Conservation (phyloP, 208 protist genomes). For the Trypanosoma caninum region DNA sequence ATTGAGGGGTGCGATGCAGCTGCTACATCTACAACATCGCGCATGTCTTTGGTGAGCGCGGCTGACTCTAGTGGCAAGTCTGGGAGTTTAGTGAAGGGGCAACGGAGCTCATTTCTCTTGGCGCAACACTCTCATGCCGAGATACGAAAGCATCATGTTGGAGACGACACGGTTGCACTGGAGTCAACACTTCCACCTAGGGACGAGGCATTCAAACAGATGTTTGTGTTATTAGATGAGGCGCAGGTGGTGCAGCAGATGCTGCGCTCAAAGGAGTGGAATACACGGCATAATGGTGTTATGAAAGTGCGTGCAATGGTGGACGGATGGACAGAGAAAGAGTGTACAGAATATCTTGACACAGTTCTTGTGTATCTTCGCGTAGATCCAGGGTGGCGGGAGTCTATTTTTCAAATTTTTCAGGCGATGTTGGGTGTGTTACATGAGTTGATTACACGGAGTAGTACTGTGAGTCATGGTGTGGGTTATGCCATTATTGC, state of each 20-base stretch:
- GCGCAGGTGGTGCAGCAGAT: conserved; percentile 51
- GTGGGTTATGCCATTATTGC: conserved; percentile 68
- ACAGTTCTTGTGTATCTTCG: conserved; percentile 65
- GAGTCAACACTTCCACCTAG: conserved; percentile 71
- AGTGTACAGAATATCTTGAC: conserved; percentile 46
- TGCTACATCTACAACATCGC: neutral
- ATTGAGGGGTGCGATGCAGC: conserved; percentile 4
- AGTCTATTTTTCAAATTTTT: conserved; percentile 82
- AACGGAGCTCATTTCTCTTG: neutral
- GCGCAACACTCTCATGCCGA: conserved; percentile 3
- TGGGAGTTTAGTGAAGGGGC: neutral
- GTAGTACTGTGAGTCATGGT: conserved; percentile 35
- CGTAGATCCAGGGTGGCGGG: conserved; percentile 56
- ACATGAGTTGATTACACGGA: conserved; percentile 35
- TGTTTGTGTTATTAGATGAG: conserved; percentile 57
- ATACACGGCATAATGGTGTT: conserved; percentile 59
- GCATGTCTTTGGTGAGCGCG: conserved; percentile 4
- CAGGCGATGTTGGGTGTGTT: conserved; percentile 37
- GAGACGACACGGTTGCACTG: conserved; percentile 61
- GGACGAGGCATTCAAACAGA: conserved; percentile 50
- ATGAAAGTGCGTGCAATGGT: conserved; percentile 44
- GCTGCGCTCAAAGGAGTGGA: conserved; percentile 78
- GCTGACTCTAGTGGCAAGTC: neutral
- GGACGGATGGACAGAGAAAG: conserved; percentile 44
- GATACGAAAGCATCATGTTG: neutral